A percentile compares a stretch with the other conserved stretches of the same genome.
Evolutionary conservation across 2,329 filamentous ascomycete species (phyloP).

Genomic region (Domatiomyces globalis): DNA sequence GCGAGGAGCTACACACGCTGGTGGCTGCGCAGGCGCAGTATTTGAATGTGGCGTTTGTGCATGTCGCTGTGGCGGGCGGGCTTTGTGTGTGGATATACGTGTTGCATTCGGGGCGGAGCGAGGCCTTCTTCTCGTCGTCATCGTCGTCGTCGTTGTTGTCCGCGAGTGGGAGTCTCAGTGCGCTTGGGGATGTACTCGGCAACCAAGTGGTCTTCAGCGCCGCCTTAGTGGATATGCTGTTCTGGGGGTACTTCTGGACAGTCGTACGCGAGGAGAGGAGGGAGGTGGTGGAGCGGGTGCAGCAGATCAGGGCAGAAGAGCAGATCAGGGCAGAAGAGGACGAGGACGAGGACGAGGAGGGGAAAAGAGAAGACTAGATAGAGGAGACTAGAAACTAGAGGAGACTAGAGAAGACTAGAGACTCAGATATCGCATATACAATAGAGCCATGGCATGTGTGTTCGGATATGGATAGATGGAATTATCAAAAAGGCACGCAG

Average conservation of each 20-base stretch:
- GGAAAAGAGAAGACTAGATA: not conserved
- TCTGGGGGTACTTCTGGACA: conserved; percentile 19
- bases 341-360: not conserved
- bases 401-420: not conserved
- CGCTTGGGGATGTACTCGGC: conserved; percentile 4
- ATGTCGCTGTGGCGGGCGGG: conserved; percentile 7
- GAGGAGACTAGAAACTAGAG: not conserved
- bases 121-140: not conserved
- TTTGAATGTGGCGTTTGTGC: conserved; percentile 11
- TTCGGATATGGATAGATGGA: too few relatives aligned
- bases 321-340: conserved; percentile 7
- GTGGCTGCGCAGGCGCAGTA: conserved; percentile 12
- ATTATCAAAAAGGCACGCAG: too few relatives aligned
- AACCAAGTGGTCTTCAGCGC: conserved; percentile 16
- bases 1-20: conserved; percentile 12
- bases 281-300: conserved; percentile 7
- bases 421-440: conserved; percentile 1
- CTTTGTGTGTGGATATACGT: conserved; percentile 15
- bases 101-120: conserved; percentile 6
- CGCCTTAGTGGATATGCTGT: conserved; percentile 15
- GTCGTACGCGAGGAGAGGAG: conserved; percentile 15
- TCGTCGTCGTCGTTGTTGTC: not conserved
- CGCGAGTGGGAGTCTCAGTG: not conserved
- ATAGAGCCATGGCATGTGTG: conserved; percentile 1
- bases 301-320: conserved; percentile 9